Percentiles rank a stretch among this genome's conserved stretches.
Conservation (phyloP, 2,329 filamentous ascomycete species). For the Sporothrix euskadiensis region DNA sequence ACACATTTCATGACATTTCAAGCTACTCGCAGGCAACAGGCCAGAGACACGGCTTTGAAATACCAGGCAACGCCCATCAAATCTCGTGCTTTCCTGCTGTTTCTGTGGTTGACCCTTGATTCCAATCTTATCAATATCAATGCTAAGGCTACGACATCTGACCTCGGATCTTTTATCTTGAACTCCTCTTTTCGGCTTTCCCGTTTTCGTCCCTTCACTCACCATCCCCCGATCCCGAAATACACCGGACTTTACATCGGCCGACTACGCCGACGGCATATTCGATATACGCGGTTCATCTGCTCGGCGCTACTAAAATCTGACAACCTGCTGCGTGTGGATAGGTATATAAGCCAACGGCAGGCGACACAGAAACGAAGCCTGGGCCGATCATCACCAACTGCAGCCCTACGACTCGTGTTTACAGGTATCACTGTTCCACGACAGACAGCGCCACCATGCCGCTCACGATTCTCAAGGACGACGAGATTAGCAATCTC, state of each 20-base stretch:
- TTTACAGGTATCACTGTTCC: constrained; percentile 11
- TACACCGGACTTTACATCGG: not conserved
- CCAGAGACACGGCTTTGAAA: not conserved
- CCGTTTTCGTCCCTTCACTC: not conserved
- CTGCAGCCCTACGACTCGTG: not conserved
- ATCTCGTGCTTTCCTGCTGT: not conserved
- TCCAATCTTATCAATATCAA: not conserved
- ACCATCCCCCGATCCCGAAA: not conserved
- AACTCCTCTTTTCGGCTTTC: not conserved
- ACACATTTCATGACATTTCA: not conserved
- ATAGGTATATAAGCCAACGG: not conserved
- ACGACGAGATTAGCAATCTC: constrained; percentile 56
- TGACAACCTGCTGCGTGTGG: not conserved
- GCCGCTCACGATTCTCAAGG: constrained; percentile 60
- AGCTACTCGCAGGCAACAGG: not conserved
- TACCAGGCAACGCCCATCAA: not conserved
- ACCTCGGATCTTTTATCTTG: not conserved
- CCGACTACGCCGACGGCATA: not conserved
- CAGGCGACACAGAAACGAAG: not conserved
- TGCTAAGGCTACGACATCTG: not conserved
- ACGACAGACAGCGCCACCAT: constrained; percentile 40
- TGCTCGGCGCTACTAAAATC: not conserved
- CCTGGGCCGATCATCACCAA: constrained; percentile 9
- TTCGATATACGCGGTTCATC: not conserved
- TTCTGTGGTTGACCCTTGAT: not conserved